Conservation (phyloP, 441 rosid genomes). For the Flueggea neowawraea region DNA sequence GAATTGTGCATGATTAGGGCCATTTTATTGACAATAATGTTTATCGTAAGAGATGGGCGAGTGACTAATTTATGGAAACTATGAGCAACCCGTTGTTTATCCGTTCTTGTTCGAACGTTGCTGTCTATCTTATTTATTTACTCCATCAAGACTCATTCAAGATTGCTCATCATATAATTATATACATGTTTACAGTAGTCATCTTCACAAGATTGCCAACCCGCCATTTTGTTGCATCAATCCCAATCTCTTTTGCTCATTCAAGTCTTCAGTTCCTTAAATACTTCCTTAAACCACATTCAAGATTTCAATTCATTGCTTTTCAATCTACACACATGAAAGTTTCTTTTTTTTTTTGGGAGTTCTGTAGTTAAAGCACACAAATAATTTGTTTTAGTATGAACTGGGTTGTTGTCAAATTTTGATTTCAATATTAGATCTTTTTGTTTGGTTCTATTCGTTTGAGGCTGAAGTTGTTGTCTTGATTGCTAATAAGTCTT, state of each 20-base stretch:
- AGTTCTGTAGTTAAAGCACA: neutral
- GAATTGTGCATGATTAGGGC: too few relatives aligned
- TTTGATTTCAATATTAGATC: conserved; percentile 1
- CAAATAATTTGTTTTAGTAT: conserved; percentile 6
- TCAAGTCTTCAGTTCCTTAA: conserved; percentile 6
- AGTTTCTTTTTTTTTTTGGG: too few relatives aligned
- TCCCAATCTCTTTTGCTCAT: conserved; percentile 5
- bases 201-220: conserved; percentile 1
- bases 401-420: conserved; percentile 11
- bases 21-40: too few relatives aligned
- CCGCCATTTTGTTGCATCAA: neutral
- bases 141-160: neutral
- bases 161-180: neutral
- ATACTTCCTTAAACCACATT: neutral
- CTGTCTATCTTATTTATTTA: neutral
- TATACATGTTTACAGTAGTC: neutral
- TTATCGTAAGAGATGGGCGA: too few relatives aligned
- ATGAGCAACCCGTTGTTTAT: too few relatives aligned
- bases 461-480: neutral
- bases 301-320: too few relatives aligned
- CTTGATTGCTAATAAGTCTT: neutral
- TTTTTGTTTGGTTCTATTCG: neutral
- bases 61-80: too few relatives aligned
- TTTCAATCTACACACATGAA: too few relatives aligned
- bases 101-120: too few relatives aligned